Evolutionary conservation across 1,284 basidiomycete genomes (phyloP).

Genomic region (Cryptococcus deneoformans): DNA sequence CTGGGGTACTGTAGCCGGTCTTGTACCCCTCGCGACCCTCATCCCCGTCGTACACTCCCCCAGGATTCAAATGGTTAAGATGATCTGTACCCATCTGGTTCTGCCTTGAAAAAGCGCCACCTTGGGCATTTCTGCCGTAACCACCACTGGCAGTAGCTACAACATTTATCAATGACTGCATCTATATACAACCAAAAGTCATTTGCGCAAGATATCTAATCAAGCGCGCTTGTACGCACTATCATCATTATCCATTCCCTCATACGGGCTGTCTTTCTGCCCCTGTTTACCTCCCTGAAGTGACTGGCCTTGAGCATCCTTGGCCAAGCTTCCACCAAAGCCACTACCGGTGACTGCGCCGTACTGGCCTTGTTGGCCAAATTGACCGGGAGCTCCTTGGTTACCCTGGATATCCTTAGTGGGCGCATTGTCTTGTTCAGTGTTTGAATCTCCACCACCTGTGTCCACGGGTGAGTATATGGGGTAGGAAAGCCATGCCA

Average conservation of each 20-base stretch:
- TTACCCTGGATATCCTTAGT: conserved; percentile 17
- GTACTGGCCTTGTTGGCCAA: conserved; percentile 21
- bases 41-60: conserved; percentile 11
- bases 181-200: neutral
- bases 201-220: neutral
- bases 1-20: conserved; percentile 37
- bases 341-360: conserved; percentile 19
- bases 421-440: conserved; percentile 4
- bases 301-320: conserved; percentile 9
- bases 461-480: neutral
- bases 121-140: conserved; percentile 13
- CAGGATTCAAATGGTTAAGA: conserved; percentile 9
- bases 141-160: conserved; percentile 23
- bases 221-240: conserved; percentile 6
- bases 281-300: conserved; percentile 17
- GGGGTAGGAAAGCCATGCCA: neutral
- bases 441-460: neutral
- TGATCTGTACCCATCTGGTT: conserved; percentile 29
- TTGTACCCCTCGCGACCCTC: conserved; percentile 17
- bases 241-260: conserved; percentile 16
- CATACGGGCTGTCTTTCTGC: conserved; percentile 18
- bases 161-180: neutral
- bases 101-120: conserved; percentile 28
- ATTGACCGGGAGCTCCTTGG: conserved; percentile 18
- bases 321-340: conserved; percentile 20